These are phyloP conservation scores for Amaranthus hypochondriacus DNA, from an alignment of 148 eudicot genomes.

Conservation along the genomic window DNA sequence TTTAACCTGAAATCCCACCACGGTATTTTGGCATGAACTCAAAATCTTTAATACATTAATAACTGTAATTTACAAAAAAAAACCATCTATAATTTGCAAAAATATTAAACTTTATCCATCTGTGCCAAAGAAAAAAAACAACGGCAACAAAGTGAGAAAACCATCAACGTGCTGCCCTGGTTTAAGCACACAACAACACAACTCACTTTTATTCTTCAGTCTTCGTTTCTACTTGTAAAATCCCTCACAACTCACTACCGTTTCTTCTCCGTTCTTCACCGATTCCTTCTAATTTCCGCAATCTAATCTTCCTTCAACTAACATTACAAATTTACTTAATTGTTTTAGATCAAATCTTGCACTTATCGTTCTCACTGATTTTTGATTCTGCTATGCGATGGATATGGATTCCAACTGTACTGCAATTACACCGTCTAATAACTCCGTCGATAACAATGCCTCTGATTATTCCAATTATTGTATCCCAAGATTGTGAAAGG, in stretches of 20 bases:
- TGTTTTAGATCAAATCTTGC: background rate
- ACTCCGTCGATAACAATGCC: background rate
- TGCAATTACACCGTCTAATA: conserved; percentile 1
- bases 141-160: background rate
- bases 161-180: conserved; percentile 7
- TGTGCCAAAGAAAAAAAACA: too few relatives aligned
- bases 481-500: conserved; percentile 22
- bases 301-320: background rate
- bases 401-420: conserved; percentile 7
- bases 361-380: background rate
- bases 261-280: background rate
- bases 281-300: background rate
- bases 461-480: background rate
- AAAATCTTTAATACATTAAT: too few relatives aligned
- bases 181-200: background rate
- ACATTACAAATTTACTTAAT: background rate
- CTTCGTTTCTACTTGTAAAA: background rate
- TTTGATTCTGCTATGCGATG: conserved; percentile 4
- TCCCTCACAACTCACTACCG: background rate
- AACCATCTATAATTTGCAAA: too few relatives aligned
- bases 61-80: too few relatives aligned
- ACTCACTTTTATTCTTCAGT: background rate
- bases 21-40: too few relatives aligned
- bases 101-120: too few relatives aligned
- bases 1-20: too few relatives aligned